Base-by-base conservation (phyloP, 805 yeast species). In the Starmerella scarabaei region DNA sequence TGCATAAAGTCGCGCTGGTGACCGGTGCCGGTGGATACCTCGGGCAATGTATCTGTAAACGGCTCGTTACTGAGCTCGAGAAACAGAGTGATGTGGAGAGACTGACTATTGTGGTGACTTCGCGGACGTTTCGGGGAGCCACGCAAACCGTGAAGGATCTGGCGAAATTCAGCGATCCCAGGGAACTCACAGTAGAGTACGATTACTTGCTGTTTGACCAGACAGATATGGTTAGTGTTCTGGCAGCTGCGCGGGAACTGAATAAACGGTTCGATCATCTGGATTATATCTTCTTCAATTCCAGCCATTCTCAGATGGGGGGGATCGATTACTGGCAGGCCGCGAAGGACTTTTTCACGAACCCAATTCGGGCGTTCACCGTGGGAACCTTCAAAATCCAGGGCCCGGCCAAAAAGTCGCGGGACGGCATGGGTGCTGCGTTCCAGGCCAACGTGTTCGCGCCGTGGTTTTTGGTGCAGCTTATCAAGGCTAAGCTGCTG, bases 361-460 rank as follows among this genome's bases (percentile, higher is more conserved):
- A 72, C 48, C 94, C 95, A 3, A 60, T 84, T 21, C 72, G 73
- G 35, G 91, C 91, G 2, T 88, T 79, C n/a, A 91, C 97, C 0
- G 74, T 71, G 43, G 96, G 95, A 7, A 74, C 76, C 1, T 86
- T 81, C 62, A 85, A 88, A 60, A 69, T 80, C 29, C 97, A 91
- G 65, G 67, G 71, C 42, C 68, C 73, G 15, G 95, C 96, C 3
- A 76, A 77, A 20, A 74, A 71, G 53, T 73, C 94, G 1, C 38
- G 17, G 12, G 98, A 91, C 59, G 85, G 73, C 0, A 51, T 88
- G 66, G 96, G 97, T 1, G 63, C 80, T 23, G 84, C 85, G 3
- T 91, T 88, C 64, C 94, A 91, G 60, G 93, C 91, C 4, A 91
- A 91, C 56, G 94, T 88, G n/a, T 83, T 91, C 62, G 94, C 94